Percentiles rank a stretch among this genome's conserved stretches.
These are phyloP conservation scores for Ascomycota sp. DNA, from an alignment of 2,329 filamentous ascomycete species.

Conservation along the genomic window DNA sequence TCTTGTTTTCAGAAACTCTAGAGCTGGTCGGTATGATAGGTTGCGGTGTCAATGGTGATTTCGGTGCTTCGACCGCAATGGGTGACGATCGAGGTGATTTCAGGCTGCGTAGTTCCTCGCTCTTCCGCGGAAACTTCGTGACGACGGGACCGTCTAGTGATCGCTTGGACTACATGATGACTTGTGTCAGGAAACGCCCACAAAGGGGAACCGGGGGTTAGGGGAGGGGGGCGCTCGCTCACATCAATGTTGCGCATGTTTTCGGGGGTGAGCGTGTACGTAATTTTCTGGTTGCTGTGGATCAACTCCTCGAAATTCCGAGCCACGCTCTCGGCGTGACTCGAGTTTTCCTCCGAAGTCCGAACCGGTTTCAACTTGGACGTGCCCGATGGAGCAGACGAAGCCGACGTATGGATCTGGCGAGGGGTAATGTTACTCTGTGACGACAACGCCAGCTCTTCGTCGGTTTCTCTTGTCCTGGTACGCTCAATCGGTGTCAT, in stretches of 20 bases:
- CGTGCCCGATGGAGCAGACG: constrained; percentile 27
- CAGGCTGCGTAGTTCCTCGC: constrained; percentile 22
- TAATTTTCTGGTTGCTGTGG: constrained; percentile 62
- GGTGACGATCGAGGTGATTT: constrained; percentile 30
- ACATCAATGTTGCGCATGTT: constrained; percentile 61
- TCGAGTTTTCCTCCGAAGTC: constrained; percentile 36
- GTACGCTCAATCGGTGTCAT: constrained; percentile 18
- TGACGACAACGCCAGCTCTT: constrained; percentile 7
- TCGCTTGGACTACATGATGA: constrained; percentile 14
- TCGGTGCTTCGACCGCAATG: constrained; percentile 15
- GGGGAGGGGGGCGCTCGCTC: too few species aligned
- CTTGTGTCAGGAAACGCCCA: too few species aligned
- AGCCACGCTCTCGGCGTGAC: constrained; percentile 34
- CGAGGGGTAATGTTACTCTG: constrained; percentile 10
- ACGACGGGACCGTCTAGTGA: constrained; percentile 21
- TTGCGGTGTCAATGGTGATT: constrained; percentile 6
- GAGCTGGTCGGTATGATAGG: constrained; percentile 2
- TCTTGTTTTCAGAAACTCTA: constrained; percentile 2
- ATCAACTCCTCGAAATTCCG: constrained; percentile 63
- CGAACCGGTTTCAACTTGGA: constrained; percentile 31
- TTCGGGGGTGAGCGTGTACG: constrained; percentile 63
- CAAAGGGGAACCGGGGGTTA: too few species aligned
- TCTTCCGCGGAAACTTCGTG: constrained; percentile 21
- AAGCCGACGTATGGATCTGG: constrained; percentile 26
- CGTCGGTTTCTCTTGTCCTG: constrained; percentile 14